Evolutionary conservation across 352 stramenopile species (phyloP).

Genomic region (Globisporangium recalcitrans): DNA sequence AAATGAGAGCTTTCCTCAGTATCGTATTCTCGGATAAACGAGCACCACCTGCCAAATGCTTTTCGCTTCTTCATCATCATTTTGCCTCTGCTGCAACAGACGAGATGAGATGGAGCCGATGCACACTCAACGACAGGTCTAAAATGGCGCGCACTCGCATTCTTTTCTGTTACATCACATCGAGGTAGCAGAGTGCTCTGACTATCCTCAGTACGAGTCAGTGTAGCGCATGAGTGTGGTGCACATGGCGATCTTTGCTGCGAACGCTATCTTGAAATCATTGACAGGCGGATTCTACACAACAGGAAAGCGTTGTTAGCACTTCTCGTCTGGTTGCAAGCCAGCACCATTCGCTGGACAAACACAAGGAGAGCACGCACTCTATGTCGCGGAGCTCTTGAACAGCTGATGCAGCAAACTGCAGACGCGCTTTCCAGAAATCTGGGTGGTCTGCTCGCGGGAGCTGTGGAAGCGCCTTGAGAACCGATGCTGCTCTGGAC

Average conservation of each 20-base stretch:
- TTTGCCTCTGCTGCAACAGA: too few species aligned
- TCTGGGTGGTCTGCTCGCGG: constrained; percentile 7
- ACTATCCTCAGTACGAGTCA: too few species aligned
- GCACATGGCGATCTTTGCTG: background rate
- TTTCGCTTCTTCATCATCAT: too few species aligned
- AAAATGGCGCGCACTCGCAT: background rate
- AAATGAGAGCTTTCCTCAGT: too few species aligned
- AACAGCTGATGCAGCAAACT: constrained; percentile 4
- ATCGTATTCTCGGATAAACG: too few species aligned
- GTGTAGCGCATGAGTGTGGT: background rate
- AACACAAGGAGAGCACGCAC: background rate
- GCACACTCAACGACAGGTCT: background rate
- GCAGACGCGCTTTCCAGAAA: constrained; percentile 16
- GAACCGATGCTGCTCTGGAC: background rate
- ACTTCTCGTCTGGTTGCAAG: too few species aligned
- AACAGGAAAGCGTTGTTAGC: background rate
- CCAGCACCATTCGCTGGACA: too few species aligned
- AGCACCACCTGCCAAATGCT: too few species aligned
- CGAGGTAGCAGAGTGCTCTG: too few species aligned
- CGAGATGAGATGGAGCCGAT: too few species aligned
- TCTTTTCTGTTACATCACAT: background rate
- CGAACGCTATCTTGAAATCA: constrained; percentile 13
- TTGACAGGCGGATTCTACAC: constrained; percentile 5
- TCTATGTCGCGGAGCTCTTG: constrained; percentile 8
- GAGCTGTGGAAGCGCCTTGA: background rate